Evolutionary conservation across 1,139 yeast genomes (phyloP).

Genomic region (Saccharomyces uvarum): DNA sequence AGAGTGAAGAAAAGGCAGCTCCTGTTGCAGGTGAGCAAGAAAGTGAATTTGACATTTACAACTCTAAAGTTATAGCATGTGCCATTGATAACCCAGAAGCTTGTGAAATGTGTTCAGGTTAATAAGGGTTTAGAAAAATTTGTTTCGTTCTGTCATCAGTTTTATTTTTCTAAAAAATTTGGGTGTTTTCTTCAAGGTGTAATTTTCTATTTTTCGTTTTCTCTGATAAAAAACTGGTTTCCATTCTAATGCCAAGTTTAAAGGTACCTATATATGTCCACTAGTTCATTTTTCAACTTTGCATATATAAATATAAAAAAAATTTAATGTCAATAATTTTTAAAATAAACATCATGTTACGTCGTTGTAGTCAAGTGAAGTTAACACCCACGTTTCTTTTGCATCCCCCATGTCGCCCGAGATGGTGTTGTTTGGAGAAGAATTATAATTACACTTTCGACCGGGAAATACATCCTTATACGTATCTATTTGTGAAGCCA

Average conservation of each 20-base stretch:
- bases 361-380: background rate
- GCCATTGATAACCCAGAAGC: conserved; percentile 95
- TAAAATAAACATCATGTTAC: background rate
- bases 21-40: conserved; percentile 18
- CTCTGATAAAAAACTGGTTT: background rate
- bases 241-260: background rate
- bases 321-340: background rate
- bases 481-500: conserved; percentile 23
- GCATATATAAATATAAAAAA: background rate
- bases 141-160: background rate
- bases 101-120: conserved; percentile 98
- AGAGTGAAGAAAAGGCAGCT: conserved; percentile 15
- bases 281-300: background rate
- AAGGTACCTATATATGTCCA: background rate
- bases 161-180: background rate
- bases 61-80: conserved; percentile 91
- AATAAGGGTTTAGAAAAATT: conserved; percentile 16
- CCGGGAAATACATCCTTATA: background rate
- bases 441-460: background rate
- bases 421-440: background rate
- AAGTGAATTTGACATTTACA: conserved; percentile 61
- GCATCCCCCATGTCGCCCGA: background rate
- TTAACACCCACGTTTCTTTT: background rate
- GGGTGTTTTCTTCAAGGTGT: background rate
- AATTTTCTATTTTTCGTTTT: background rate